Conservation (phyloP, 495 filamentous ascomycete species). For the Xylaria nigripes region DNA sequence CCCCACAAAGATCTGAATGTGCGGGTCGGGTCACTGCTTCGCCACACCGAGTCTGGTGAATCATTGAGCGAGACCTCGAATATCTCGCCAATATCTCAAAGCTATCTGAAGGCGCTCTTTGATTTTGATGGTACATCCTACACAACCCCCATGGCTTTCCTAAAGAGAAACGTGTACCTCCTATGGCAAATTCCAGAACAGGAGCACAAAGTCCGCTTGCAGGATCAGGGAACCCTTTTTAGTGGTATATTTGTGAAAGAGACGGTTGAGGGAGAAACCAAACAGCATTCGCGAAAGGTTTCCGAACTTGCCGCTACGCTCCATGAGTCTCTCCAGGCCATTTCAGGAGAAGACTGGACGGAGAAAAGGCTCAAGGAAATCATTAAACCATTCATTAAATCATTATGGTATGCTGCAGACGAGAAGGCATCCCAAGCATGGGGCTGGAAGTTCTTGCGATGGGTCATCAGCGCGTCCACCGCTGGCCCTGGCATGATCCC, state of each 20-base stretch:
- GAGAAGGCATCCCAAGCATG: conserved; percentile 23
- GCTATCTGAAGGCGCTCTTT: conserved; percentile 47
- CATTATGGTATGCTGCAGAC: conserved; percentile 2
- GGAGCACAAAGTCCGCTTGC: conserved; percentile 3
- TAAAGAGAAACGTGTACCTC: conserved; percentile 53
- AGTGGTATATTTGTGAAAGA: conserved; percentile 10
- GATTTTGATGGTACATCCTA: conserved; percentile 55
- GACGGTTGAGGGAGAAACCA: conserved; percentile 30
- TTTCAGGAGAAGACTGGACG: conserved; percentile 13
- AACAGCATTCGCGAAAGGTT: conserved; percentile 24
- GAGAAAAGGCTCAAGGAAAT: conserved; percentile 9
- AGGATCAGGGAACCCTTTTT: not conserved
- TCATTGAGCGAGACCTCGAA: not conserved
- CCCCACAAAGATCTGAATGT: conserved; percentile 2
- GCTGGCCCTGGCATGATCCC: conserved; percentile 52
- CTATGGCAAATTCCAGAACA: conserved; percentile 41
- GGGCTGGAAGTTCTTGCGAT: conserved; percentile 53
- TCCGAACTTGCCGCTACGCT: conserved; percentile 18
- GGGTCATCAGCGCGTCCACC: conserved; percentile 52
- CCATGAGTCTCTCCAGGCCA: conserved; percentile 15
- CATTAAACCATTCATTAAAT: conserved; percentile 7
- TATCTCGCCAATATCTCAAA: conserved; percentile 4
- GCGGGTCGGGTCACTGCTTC: conserved; percentile 18
- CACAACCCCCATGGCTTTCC: conserved; percentile 48
- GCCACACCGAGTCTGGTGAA: not conserved